Evolutionary conservation across 257 asterid genomes (phyloP).

Genomic region (Penstemon barbatus): DNA sequence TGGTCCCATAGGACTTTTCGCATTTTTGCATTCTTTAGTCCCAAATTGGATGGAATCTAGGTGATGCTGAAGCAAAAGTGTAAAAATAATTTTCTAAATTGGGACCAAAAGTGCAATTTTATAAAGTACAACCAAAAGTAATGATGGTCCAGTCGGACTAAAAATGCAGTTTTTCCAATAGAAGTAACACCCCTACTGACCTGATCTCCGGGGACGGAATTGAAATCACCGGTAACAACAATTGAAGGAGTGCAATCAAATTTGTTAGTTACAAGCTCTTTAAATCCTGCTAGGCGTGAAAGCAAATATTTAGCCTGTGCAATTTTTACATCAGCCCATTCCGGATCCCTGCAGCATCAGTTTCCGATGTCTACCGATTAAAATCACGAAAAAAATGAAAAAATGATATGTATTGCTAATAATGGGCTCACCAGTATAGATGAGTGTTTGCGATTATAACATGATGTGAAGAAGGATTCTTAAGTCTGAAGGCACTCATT

Average conservation of each 20-base stretch:
- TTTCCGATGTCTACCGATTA: neutral
- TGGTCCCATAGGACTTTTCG: too few species aligned
- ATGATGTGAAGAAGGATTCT: slow-evolving; percentile 51
- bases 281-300: slow-evolving; percentile 69
- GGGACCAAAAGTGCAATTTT: too few species aligned
- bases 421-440: slow-evolving; percentile 63
- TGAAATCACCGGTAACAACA: slow-evolving; percentile 84
- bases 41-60: too few species aligned
- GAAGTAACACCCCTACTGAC: slow-evolving; percentile 33
- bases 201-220: slow-evolving; percentile 81
- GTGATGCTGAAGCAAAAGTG: too few species aligned
- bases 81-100: too few species aligned
- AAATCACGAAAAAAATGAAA: neutral
- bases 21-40: too few species aligned
- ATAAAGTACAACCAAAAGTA: too few species aligned
- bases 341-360: slow-evolving; percentile 74
- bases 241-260: slow-evolving; percentile 63
- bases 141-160: too few species aligned
- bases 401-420: neutral
- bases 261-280: slow-evolving; percentile 51
- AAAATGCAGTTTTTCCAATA: too few species aligned
- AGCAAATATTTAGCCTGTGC: slow-evolving; percentile 86
- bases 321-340: slow-evolving; percentile 82
- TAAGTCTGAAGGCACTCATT: slow-evolving; percentile 82
- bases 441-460: slow-evolving; percentile 83